These are phyloP conservation scores for Amaranthus hypochondriacus DNA, from an alignment of 148 eudicot species.

Conservation along the genomic window DNA sequence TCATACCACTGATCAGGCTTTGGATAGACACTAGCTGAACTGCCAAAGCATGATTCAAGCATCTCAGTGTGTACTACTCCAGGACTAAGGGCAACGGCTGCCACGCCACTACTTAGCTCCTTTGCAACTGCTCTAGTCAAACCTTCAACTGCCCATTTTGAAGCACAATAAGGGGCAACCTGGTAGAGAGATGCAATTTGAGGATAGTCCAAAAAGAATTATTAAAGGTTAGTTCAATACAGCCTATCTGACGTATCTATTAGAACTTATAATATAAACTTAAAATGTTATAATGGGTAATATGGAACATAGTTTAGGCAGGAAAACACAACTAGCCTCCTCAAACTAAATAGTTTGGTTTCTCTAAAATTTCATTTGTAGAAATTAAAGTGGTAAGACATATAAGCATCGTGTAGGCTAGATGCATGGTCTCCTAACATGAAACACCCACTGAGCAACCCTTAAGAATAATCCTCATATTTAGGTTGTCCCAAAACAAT, in stretches of 20 bases:
- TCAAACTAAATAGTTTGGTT: not conserved
- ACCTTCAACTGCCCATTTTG: slow-evolving; percentile 99
- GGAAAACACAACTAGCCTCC: not conserved
- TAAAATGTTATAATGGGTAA: too few relatives aligned
- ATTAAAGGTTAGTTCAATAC: too few relatives aligned
- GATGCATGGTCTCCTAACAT: not conserved
- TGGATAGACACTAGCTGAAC: slow-evolving; percentile 67
- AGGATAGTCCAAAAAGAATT: not conserved
- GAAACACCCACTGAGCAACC: not conserved
- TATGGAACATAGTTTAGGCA: not conserved
- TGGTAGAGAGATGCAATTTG: slow-evolving; percentile 21
- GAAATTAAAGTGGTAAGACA: not conserved
- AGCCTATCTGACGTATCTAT: too few relatives aligned
- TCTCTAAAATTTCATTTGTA: not conserved
- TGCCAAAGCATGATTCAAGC: slow-evolving; percentile 92
- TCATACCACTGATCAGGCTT: slow-evolving; percentile 78
- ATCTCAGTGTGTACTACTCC: slow-evolving; percentile 87
- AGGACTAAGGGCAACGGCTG: slow-evolving; percentile 75
- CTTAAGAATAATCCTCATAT: not conserved
- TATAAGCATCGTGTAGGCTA: not conserved
- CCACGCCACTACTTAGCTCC: slow-evolving; percentile 79
- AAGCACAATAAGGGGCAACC: slow-evolving; percentile 99
- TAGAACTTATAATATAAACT: too few relatives aligned
- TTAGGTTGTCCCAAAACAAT: not conserved
- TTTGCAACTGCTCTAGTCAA: slow-evolving; percentile 79